phyloP scores from a whole-genome alignment of 345 rosid genomes.

The Lumnitzera littorea region DNA sequence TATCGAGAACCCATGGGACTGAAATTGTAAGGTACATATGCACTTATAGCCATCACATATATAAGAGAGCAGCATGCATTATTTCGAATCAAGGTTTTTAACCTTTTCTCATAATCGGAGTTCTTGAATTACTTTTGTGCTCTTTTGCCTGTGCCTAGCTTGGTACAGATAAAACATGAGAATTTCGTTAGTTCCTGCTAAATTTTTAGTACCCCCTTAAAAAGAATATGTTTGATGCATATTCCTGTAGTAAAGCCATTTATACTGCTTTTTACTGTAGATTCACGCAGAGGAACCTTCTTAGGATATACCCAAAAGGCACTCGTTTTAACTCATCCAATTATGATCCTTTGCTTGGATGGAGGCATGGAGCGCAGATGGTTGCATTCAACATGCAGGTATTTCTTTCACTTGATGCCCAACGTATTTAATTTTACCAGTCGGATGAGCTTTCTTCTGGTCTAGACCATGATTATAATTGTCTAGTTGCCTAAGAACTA shows the following conservation, averaged over 20 bases:
- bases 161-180: no score
- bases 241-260: neutral
- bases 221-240: no score
- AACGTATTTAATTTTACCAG: neutral
- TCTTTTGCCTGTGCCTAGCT: neutral
- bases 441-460: no score
- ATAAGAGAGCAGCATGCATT: no score
- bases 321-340: slow-evolving; percentile 66
- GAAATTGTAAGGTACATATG: slow-evolving; percentile 37
- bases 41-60: neutral
- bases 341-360: slow-evolving; percentile 71
- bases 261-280: slow-evolving; percentile 16
- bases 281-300: slow-evolving; percentile 67
- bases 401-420: neutral
- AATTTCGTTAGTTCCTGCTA: no score
- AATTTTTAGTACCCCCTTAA: no score
- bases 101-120: no score
- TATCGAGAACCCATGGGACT: slow-evolving; percentile 26
- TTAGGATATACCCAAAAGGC: slow-evolving; percentile 78
- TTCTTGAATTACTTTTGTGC: no score
- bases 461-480: no score
- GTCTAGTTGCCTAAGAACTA: no score
- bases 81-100: no score
- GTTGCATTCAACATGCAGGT: slow-evolving; percentile 99
- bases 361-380: slow-evolving; percentile 98